Conservation (phyloP, 495 filamentous ascomycete genomes). For the Daldinia grandis region DNA sequence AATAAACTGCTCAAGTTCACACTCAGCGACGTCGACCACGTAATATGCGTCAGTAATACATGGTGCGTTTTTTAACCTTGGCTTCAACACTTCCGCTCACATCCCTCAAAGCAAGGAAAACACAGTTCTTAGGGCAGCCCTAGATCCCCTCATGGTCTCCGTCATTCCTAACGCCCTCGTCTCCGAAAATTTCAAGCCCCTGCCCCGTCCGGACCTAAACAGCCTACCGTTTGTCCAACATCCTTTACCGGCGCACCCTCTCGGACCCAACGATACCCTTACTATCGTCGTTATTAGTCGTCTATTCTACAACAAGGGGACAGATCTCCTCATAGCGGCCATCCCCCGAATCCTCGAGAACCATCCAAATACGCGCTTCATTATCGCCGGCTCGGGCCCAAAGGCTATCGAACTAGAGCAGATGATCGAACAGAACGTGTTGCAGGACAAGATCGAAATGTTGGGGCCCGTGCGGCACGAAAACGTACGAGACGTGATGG, state of each 20-base stretch:
- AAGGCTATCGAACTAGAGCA: conserved; percentile 98
- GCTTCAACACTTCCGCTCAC: conserved; percentile 4
- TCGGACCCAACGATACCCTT: conserved; percentile 85
- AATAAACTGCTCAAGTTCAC: conserved; percentile 98
- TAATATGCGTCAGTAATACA: conserved; percentile 97
- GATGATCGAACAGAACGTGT: conserved; percentile 94
- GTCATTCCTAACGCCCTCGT: conserved; percentile 98
- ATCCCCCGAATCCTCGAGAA: conserved; percentile 89
- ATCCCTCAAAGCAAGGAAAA: conserved; percentile 79
- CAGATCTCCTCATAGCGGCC: conserved; percentile 90
- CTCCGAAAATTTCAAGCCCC: conserved; percentile 90
- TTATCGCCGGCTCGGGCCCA: conserved; percentile 93
- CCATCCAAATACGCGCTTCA: conserved; percentile 93
- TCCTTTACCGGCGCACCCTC: conserved; percentile 54
- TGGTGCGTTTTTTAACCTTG: conserved; percentile 65
- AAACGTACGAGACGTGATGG: conserved; percentile 98
- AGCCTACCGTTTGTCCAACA: conserved; percentile 45
- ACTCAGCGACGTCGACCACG: conserved; percentile 96
- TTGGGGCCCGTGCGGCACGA: conserved; percentile 92
- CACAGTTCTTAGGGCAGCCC: conserved; percentile 90
- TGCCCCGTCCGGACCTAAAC: conserved; percentile 51
- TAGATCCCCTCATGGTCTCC: conserved; percentile 96
- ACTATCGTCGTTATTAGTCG: conserved; percentile 97
- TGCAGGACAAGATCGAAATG: conserved; percentile 93
- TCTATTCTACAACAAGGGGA: conserved; percentile 98